Evolutionary conservation across 768 basidiomycete species (phyloP), one percentile per base, ranked within the genome.

Genomic region (Candolleomyces aberdarensis): DNA sequence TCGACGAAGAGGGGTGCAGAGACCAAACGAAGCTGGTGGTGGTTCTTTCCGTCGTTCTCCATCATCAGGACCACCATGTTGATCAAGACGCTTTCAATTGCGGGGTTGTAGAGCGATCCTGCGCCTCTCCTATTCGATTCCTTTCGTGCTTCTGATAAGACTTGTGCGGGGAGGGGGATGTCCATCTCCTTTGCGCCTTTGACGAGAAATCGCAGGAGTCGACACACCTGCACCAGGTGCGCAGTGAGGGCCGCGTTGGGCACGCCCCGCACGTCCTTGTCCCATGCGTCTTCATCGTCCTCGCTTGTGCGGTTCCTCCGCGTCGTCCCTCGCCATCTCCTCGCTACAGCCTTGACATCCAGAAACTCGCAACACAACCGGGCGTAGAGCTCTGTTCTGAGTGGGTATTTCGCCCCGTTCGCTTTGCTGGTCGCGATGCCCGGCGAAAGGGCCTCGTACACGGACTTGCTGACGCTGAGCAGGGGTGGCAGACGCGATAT

Each of bases 1-100:
- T 81, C 78, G 14, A 84, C 74, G 49, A 82, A 85, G 4, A 63
- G 63, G 41, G 78, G 76, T 3, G 86, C 74, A 4, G 80, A 78
- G 0, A 83, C 87, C 29, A 72, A 75, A 57, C 80, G 75, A 53
- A 90, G 81, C 71, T 86, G 85, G 4, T 65, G 72, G 46, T 76
- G 76, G 68, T 91, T 90, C 67, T 78, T 79, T 32, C 87, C 87
- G 70, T 89, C 87, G 71, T 87, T 84, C 63, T 90, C 89, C 3
- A 82, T 71, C 70, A 87, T 69, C 77, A 91, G 81, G 47, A 86
- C 65, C 55, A 80, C 83, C 7, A 77, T 20, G 13, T 43, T 56
- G 29, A 61, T 15, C 7, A 49, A 19, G 39, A 72, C 66, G 0
- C 71, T 63, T 15, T 69, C 64, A 59, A 76, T 19, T 43, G 80